Evolutionary conservation across 1,139 yeast genomes (phyloP), one percentile per base, ranked within the genome.

Genomic region (Saccharomyces pastorianus): DNA sequence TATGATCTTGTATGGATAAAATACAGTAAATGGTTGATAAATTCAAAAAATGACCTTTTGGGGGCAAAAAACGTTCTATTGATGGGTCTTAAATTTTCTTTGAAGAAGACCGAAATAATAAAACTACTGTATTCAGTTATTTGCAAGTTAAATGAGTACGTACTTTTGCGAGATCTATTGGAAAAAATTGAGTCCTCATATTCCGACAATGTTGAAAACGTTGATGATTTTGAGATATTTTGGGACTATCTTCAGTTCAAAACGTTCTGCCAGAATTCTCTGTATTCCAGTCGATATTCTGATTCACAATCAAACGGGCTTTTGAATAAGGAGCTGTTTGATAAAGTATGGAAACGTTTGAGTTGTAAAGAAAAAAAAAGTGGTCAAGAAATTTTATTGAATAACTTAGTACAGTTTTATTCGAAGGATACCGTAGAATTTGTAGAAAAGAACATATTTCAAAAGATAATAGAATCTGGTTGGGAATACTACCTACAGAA

Each of bases 1-100:
- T 65, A 65, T 32, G 71, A 68, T 41, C 34, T 52, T 13, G 55
- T 69, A 13, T 69, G 72, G 72, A 44, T 68, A 4, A 59, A 64
- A 50, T 69, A 66, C 51, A 62, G 69, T 4, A 52, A 58, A 25
- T 69, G 71, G 69, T 51, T 66, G n/a, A 57, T 64, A n/a, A 61
- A 61, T 6, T 41, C 48, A 32, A 52, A 58, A 20, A 56, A 61
- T 8, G 69, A 68, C 51, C 54, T 56, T 26, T 7, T 56, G 1
- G 54, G 60, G 11, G 68, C 70, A 0, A 64, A 64, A 52, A 58
- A 61, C 29, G 56, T 66, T 3, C 49, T 67, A 25, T 11, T 61
- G 4, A 52, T 53, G 48, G 68, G 66, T 2, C 49, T 67, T n/a
- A 49, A 53, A 6, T 27, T 59, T 9, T 61, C 65, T 2, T 57